Percentiles rank a stretch among this genome's conserved stretches.
Conservation (phyloP, 306 rosid genomes). For the Abrus precatorius region DNA sequence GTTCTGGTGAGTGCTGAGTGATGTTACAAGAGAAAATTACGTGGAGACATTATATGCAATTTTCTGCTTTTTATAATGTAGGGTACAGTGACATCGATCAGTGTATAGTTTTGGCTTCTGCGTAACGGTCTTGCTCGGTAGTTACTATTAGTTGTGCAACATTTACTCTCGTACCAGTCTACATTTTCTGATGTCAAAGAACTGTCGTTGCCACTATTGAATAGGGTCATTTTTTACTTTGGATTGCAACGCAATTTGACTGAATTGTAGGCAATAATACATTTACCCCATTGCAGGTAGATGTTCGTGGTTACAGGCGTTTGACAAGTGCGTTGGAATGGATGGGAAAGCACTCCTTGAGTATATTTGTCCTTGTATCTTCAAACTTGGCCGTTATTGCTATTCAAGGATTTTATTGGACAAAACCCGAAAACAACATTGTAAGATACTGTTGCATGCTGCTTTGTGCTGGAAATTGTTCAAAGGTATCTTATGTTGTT, state of each 20-base stretch:
- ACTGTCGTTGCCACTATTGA: no score
- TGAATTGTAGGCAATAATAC: not conserved
- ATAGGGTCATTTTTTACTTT: no score
- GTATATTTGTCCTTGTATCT: constrained; percentile 72
- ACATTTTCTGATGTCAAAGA: not conserved
- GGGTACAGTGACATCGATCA: not conserved
- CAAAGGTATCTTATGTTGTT: no score
- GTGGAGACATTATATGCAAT: not conserved
- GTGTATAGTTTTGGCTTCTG: not conserved
- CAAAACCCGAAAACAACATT: constrained; percentile 70
- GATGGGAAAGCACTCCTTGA: constrained; percentile 89
- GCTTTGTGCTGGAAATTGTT: not conserved
- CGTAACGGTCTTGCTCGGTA: not conserved
- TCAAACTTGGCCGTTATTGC: constrained; percentile 80
- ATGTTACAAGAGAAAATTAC: constrained; percentile 30
- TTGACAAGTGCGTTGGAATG: constrained; percentile 74
- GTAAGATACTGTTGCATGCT: constrained; percentile 55
- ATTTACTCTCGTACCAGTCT: not conserved
- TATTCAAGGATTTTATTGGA: constrained; percentile 83
- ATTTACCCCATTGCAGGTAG: constrained; percentile 66
- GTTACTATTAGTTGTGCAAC: not conserved
- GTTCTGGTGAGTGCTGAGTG: constrained; percentile 70
- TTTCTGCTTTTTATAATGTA: not conserved
- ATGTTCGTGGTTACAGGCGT: constrained; percentile 67
- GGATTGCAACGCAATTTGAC: not conserved